These are phyloP conservation scores for Diaporthe helianthi DNA, from an alignment of 2,329 filamentous ascomycete genomes.

Conservation along the genomic window DNA sequence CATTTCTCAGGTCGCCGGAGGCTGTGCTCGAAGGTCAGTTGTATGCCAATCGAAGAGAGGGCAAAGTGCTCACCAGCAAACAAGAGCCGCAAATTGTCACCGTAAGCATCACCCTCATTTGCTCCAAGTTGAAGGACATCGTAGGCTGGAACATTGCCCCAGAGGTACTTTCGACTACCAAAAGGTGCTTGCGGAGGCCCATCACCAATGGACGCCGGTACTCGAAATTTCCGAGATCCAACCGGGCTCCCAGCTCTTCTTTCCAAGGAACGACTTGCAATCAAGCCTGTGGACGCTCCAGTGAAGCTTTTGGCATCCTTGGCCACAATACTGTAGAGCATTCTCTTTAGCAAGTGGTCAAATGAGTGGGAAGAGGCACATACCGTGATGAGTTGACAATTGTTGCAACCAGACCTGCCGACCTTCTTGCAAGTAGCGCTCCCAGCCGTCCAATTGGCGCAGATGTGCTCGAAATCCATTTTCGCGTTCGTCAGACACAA, in stretches of 20 bases:
- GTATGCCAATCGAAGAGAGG: too few relatives aligned
- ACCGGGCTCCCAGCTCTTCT: slow-evolving; percentile 7
- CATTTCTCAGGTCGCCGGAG: slow-evolving; percentile 9
- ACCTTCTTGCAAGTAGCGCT: not conserved
- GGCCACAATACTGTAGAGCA: not conserved
- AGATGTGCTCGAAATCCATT: not conserved
- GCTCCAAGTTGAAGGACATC: not conserved
- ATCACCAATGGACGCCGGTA: not conserved
- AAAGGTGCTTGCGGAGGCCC: not conserved
- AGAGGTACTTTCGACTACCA: not conserved
- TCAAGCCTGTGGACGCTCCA: slow-evolving; percentile 3
- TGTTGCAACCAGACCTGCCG: not conserved
- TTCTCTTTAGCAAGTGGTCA: not conserved
- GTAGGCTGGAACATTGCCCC: slow-evolving; percentile 9
- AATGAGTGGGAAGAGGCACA: not conserved
- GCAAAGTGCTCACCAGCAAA: not conserved
- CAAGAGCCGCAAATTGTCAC: not conserved
- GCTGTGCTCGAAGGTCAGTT: not conserved
- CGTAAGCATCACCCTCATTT: not conserved
- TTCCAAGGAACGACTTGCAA: not conserved
- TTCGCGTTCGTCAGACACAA: too few relatives aligned
- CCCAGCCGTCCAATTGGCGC: not conserved
- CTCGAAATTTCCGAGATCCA: not conserved
- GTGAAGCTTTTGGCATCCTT: slow-evolving; percentile 1
- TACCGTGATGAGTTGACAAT: not conserved